Evolutionary conservation across 2,329 filamentous ascomycete genomes (phyloP), one percentile per base, ranked within the genome.

Genomic region (Sodiomyces alkalinus): DNA sequence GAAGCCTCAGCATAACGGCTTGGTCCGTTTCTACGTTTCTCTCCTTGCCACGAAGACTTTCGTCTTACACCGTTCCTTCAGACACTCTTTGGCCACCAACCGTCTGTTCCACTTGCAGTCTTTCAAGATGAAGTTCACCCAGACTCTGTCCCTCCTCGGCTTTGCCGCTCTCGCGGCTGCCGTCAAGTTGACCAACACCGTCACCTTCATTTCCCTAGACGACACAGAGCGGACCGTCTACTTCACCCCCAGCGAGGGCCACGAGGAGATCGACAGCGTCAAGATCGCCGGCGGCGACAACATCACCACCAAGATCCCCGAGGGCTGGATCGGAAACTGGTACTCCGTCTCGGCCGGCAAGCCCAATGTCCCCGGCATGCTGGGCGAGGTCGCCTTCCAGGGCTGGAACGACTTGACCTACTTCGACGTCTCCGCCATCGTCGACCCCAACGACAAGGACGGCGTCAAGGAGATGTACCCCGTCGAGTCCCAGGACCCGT

Each of bases 151-250:
- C 39, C 49, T 55, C 39, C 38, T 62, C 34, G 45, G 47, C 37
- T 44, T 43, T 29, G 46, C 55, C 35, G 55, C 61, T 38, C 40
- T 52, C 31, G 57, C 56, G 33, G 48, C 56, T 35, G 39, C 57
- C 28, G 57, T 56, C 33, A 48, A 56, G 35, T 40, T 57, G 28
- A 47, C 44, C 44, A 64, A 61, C 49, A 50, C 51, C 19, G 51
- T 76, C 42, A 68, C 63, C 39, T 74, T 76, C 53, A 42, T 62
- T 49, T 72, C 66, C 40, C 62, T 71, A 28, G 72, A 76, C 46
- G 41, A 48, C 33, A 52, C 49, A 19, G 45, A 49, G 33, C 62
- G 66, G 46, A 61, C 55, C 26, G 41, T 72, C 47, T 40, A 58
- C 51, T 67, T 69, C 51, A 67, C 62, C 17, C 40, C 55, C 40